Evolutionary conservation across 257 asterid species (phyloP).

Genomic region (Handroanthus guayacan): DNA sequence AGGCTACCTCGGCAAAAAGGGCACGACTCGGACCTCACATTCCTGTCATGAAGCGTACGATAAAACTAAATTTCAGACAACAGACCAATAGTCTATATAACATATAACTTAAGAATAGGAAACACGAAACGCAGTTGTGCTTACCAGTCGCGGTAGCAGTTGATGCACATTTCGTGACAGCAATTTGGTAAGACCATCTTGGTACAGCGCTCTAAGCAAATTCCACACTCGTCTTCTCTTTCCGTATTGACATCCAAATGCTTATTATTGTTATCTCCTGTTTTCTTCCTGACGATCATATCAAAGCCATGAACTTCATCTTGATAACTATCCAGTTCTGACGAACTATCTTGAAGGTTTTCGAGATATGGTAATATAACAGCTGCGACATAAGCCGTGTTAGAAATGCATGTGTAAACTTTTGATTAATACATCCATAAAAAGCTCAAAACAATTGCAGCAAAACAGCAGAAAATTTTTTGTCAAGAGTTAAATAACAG

Average conservation of each 20-base stretch:
- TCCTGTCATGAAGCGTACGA: constrained; percentile 45
- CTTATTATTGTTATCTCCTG: constrained; percentile 35
- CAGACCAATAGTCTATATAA: neutral
- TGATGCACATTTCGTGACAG: constrained; percentile 81
- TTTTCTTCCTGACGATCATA: constrained; percentile 36
- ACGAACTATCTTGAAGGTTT: constrained; percentile 43
- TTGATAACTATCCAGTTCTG: constrained; percentile 28
- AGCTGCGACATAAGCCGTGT: constrained; percentile 43
- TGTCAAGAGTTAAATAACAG: too few relatives aligned
- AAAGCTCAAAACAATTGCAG: neutral
- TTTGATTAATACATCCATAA: neutral
- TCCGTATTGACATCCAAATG: constrained; percentile 44
- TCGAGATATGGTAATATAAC: constrained; percentile 67
- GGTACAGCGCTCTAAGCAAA: constrained; percentile 74
- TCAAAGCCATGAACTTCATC: constrained; percentile 37
- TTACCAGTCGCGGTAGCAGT: constrained; percentile 75
- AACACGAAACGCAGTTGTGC: neutral
- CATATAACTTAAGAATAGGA: neutral
- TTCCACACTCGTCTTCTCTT: constrained; percentile 80
- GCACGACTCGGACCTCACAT: constrained; percentile 64
- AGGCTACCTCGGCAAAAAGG: constrained; percentile 74
- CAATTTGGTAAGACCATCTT: constrained; percentile 76
- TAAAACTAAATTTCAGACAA: constrained; percentile 5
- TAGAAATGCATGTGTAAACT: neutral
- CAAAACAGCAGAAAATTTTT: neutral